Conservation (phyloP, 1,284 basidiomycete species). For the Inonotus obliquus region DNA sequence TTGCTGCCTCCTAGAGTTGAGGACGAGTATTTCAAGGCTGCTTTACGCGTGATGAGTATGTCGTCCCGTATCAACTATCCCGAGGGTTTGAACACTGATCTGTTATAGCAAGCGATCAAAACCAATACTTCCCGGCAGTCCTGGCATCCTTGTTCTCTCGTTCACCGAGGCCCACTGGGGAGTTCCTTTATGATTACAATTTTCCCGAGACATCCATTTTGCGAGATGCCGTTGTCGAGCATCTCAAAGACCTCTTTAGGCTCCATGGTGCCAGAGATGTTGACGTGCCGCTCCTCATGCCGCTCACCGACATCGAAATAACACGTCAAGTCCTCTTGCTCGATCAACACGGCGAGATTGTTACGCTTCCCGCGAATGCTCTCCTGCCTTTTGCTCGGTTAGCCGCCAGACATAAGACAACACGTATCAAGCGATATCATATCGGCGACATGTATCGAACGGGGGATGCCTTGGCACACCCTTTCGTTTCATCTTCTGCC, state of each 20-base stretch:
- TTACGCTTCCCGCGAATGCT: conserved; percentile 75
- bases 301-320: conserved; percentile 52
- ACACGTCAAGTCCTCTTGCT: conserved; percentile 67
- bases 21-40: conserved; percentile 83
- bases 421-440: conserved; percentile 88
- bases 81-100: neutral
- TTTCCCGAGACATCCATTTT: conserved; percentile 69
- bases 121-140: conserved; percentile 67
- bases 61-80: conserved; percentile 9
- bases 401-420: conserved; percentile 69
- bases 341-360: conserved; percentile 80
- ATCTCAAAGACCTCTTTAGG: conserved; percentile 73
- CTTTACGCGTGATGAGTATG: conserved; percentile 72
- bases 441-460: conserved; percentile 70
- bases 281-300: conserved; percentile 80
- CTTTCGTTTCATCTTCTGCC: conserved; percentile 63
- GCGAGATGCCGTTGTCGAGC: conserved; percentile 75
- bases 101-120: conserved; percentile 60
- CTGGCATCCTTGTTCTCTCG: conserved; percentile 70
- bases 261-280: conserved; percentile 88
- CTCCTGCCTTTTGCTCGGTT: conserved; percentile 82
- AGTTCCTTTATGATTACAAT: conserved; percentile 79
- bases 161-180: conserved; percentile 59
- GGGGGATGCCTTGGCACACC: conserved; percentile 62
- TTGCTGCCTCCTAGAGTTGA: conserved; percentile 73